These are phyloP conservation scores for Acanthamoeba triangularis DNA, from an alignment of 208 protist genomes.

Conservation along the genomic window DNA sequence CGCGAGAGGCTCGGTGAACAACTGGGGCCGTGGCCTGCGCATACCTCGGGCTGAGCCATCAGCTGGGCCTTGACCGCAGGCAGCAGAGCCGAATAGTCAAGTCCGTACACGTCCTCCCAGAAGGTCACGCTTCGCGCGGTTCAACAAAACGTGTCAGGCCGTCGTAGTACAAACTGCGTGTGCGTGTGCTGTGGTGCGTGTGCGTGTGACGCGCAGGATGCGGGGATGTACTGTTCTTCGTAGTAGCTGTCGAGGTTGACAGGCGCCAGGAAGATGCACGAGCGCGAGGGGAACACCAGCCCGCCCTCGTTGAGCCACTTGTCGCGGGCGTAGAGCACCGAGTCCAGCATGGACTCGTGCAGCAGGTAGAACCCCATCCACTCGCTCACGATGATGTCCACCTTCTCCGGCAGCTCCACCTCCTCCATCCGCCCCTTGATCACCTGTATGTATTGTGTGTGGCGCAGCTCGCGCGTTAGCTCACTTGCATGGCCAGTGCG, in stretches of 20 bases:
- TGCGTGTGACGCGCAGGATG: no score
- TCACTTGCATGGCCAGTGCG: no score
- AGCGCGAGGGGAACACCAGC: background rate
- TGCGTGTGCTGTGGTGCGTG: background rate
- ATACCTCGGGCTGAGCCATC: constrained; percentile 91
- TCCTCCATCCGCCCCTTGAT: constrained; percentile 95
- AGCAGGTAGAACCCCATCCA: constrained; percentile 98
- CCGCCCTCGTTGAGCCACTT: constrained; percentile 88
- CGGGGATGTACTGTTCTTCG: background rate
- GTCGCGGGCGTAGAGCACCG: constrained; percentile 96
- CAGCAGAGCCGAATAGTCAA: constrained; percentile 91
- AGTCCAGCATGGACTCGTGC: constrained; percentile 98
- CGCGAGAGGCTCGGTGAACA: no score
- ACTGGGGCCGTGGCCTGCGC: background rate
- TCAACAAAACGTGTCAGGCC: no score
- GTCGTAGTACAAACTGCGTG: no score
- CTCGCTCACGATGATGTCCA: constrained; percentile 97
- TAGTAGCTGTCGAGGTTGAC: constrained; percentile 32
- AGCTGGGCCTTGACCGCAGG: constrained; percentile 90
- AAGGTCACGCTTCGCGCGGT: constrained; percentile 64
- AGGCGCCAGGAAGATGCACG: background rate
- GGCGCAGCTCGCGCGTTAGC: no score
- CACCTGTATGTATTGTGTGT: constrained; percentile 66
- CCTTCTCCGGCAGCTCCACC: constrained; percentile 91
- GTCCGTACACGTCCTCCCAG: constrained; percentile 96